These are phyloP conservation scores for Curvularia sp. DNA, from an alignment of 2,329 filamentous ascomycete species.

Conservation along the genomic window DNA sequence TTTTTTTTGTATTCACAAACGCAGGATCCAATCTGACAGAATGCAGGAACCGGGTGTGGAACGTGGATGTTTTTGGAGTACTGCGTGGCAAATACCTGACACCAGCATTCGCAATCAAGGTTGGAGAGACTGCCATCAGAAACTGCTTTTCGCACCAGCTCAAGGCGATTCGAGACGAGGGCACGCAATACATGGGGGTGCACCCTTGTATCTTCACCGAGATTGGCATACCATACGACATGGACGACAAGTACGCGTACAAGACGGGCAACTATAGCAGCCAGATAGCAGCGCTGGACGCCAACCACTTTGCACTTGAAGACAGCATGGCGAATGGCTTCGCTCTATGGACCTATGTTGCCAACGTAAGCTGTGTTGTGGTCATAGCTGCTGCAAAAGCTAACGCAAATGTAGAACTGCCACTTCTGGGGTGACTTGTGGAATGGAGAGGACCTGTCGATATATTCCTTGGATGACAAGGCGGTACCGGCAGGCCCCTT, in stretches of 20 bases:
- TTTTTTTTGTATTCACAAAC: neutral
- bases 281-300: slow-evolving; percentile 90
- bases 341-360: slow-evolving; percentile 86
- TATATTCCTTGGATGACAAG: slow-evolving; percentile 84
- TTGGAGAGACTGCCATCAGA: slow-evolving; percentile 91
- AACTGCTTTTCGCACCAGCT: slow-evolving; percentile 93
- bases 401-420: slow-evolving; percentile 67
- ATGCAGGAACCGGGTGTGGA: slow-evolving; percentile 84
- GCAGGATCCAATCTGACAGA: slow-evolving; percentile 20
- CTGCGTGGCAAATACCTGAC: slow-evolving; percentile 86
- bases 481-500: slow-evolving; percentile 59
- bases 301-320: slow-evolving; percentile 93
- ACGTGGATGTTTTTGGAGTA: slow-evolving; percentile 93
- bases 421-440: slow-evolving; percentile 91
- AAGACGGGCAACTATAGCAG: slow-evolving; percentile 94
- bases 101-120: slow-evolving; percentile 88
- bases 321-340: slow-evolving; percentile 84
- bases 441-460: slow-evolving; percentile 97
- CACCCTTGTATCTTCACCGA: slow-evolving; percentile 92
- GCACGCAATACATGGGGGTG: slow-evolving; percentile 83
- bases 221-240: slow-evolving; percentile 97
- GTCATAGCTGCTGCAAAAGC: neutral
- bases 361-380: slow-evolving; percentile 60
- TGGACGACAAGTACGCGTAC: slow-evolving; percentile 96
- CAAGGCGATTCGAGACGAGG: slow-evolving; percentile 81